Conservation (phyloP, 2,329 filamentous ascomycete genomes). For the Xylariaceae sp. region DNA sequence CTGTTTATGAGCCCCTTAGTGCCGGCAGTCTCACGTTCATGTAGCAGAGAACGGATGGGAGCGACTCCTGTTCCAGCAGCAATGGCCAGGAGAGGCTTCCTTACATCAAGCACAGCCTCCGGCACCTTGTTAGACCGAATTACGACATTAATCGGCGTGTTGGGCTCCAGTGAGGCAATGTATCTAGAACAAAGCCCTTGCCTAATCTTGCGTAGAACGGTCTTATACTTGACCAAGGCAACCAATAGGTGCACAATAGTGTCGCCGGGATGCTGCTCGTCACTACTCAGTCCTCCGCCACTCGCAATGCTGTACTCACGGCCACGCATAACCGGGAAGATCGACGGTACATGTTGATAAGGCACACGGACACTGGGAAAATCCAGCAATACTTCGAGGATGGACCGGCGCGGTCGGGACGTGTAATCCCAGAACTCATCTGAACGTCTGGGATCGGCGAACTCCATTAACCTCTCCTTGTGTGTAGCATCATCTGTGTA, state of each 20-base stretch:
- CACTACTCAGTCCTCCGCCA: constrained; percentile 45
- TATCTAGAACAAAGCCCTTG: constrained; percentile 90
- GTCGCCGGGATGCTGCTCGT: constrained; percentile 20
- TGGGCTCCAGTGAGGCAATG: constrained; percentile 57
- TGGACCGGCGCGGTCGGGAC: constrained; percentile 80
- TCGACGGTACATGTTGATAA: constrained; percentile 61
- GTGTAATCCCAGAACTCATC: constrained; percentile 97
- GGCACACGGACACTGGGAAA: constrained; percentile 82
- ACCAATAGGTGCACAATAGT: constrained; percentile 67
- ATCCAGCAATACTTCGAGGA: constrained; percentile 86
- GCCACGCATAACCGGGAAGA: constrained; percentile 79
- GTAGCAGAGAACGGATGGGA: constrained; percentile 74
- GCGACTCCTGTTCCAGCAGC: constrained; percentile 84
- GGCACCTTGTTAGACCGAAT: constrained; percentile 41
- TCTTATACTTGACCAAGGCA: constrained; percentile 87
- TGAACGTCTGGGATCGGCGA: constrained; percentile 70
- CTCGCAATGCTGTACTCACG: constrained; percentile 91
- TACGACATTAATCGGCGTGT: constrained; percentile 56
- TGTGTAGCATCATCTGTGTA: constrained; percentile 70
- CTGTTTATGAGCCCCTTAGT: neutral
- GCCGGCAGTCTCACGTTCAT: constrained; percentile 52
- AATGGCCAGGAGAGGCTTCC: constrained; percentile 64
- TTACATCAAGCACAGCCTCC: constrained; percentile 13
- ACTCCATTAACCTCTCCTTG: constrained; percentile 75
- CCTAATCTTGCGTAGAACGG: constrained; percentile 75